Conservation (phyloP, 164 flowering plant species). For the Macadamia tetraphylla region DNA sequence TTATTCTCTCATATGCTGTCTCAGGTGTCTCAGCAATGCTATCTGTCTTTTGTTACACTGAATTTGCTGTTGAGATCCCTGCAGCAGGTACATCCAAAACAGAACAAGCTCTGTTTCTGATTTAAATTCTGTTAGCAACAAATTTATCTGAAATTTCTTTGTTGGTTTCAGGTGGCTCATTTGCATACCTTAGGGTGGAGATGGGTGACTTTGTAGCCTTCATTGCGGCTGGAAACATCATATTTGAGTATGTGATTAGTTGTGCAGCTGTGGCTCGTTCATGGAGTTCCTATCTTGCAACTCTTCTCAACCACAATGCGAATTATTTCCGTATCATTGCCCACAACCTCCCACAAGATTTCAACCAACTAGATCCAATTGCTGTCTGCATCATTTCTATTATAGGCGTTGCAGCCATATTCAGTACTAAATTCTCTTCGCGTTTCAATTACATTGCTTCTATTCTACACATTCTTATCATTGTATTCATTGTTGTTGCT, state of each 20-base stretch:
- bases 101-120: background rate
- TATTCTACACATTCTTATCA: constrained; percentile 37
- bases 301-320: constrained; percentile 42
- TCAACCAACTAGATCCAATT: constrained; percentile 50
- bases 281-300: constrained; percentile 73
- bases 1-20: constrained; percentile 37
- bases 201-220: constrained; percentile 60
- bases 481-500: constrained; percentile 45
- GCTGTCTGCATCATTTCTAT: constrained; percentile 34
- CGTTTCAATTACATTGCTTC: constrained; percentile 49
- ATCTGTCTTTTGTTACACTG: constrained; percentile 53
- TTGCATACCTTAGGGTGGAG: constrained; percentile 58
- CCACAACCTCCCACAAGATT: constrained; percentile 22
- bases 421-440: constrained; percentile 57
- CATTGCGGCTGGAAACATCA: constrained; percentile 64
- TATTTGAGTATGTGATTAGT: constrained; percentile 48
- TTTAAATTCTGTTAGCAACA: background rate
- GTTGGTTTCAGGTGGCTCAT: constrained; percentile 44
- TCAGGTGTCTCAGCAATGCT: constrained; percentile 52
- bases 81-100: constrained; percentile 33
- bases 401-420: constrained; percentile 34
- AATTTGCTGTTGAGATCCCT: constrained; percentile 51
- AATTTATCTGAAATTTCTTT: background rate
- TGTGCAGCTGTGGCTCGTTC: constrained; percentile 58
- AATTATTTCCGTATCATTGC: constrained; percentile 40